Evolutionary conservation across 768 basidiomycete genomes (phyloP).

Genomic region (Mycena maculata): DNA sequence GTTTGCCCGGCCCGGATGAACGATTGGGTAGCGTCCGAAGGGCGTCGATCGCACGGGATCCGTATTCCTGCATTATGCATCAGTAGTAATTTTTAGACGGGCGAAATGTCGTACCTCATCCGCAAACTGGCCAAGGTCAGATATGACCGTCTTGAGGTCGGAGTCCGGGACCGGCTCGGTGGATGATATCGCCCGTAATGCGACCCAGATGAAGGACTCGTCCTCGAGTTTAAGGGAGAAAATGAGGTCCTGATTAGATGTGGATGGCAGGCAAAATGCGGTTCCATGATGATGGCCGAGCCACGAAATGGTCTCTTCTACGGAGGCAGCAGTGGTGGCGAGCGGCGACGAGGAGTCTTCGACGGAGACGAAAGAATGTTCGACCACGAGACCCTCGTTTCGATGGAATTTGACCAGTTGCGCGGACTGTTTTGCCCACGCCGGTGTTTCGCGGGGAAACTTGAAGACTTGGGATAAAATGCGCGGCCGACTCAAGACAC

Average conservation of each 20-base stretch:
- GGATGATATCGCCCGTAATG: not conserved
- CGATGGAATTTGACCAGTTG: slow-evolving; percentile 9
- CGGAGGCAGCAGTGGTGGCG: not conserved
- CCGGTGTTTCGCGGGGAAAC: slow-evolving; percentile 7
- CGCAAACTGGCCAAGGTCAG: not conserved
- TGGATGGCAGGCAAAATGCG: slow-evolving; percentile 9
- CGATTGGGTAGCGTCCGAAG: slow-evolving; percentile 2
- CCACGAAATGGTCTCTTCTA: slow-evolving; percentile 15
- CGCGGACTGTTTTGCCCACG: slow-evolving; percentile 19
- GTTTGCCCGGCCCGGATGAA: not conserved
- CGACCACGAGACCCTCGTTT: not conserved
- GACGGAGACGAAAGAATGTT: not conserved
- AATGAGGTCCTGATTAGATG: slow-evolving; percentile 6
- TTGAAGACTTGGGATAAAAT: not conserved
- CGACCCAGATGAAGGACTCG: slow-evolving; percentile 16
- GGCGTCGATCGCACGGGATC: not conserved
- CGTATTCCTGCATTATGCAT: not conserved
- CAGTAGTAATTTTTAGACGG: not conserved
- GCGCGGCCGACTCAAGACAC: not conserved
- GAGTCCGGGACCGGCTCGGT: not conserved
- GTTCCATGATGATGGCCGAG: slow-evolving; percentile 10
- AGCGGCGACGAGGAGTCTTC: not conserved
- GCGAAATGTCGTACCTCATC: not conserved
- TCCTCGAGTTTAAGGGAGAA: slow-evolving; percentile 13
- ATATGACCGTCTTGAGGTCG: not conserved